Conservation (phyloP, 805 yeast species). For the Candida palmyrensis region DNA sequence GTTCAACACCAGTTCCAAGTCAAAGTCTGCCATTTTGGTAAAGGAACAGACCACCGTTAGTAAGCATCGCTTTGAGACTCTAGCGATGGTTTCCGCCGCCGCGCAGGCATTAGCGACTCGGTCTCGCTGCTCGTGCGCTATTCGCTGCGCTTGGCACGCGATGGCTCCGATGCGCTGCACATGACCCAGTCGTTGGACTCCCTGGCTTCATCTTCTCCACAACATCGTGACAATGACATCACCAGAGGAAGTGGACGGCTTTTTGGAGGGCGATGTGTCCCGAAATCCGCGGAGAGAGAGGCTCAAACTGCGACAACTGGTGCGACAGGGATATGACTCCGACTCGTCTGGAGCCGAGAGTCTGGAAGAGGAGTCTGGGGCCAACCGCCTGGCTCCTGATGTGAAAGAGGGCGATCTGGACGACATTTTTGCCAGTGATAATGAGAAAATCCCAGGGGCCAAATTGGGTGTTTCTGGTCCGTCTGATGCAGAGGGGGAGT, state of each 20-base stretch:
- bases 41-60: no score
- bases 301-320: conserved; percentile 10
- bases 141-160: no score
- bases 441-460: no score
- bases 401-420: conserved; percentile 19
- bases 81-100: no score
- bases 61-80: no score
- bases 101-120: no score
- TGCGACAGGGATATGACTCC: conserved; percentile 18
- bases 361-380: conserved; percentile 10
- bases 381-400: conserved; percentile 4
- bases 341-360: conserved; percentile 18
- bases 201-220: no score
- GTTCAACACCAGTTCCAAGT: conserved; percentile 46
- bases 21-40: conserved; percentile 36
- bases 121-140: no score
- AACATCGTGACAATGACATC: no score
- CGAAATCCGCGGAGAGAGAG: conserved; percentile 9
- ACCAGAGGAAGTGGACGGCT: conserved; percentile 6
- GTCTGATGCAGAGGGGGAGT: conserved; percentile 4
- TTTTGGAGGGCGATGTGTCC: conserved; percentile 8
- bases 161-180: no score
- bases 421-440: conserved; percentile 41
- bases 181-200: no score
- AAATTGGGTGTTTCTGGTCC: no score